Base-by-base conservation (phyloP, 257 asterid species). In the Fraxinus excelsior region DNA sequence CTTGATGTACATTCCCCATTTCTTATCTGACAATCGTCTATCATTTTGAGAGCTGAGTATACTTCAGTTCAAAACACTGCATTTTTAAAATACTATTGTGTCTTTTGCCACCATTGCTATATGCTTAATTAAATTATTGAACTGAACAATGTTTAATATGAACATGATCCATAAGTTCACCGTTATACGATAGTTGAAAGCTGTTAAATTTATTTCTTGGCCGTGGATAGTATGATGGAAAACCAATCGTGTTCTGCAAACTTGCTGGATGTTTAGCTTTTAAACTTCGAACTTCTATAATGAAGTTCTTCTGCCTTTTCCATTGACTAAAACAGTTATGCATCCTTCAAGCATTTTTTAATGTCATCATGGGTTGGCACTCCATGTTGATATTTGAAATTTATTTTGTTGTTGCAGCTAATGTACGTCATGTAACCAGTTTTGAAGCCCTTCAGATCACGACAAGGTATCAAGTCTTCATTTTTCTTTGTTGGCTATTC, bases 381-480 rank as follows among this genome's bases (percentile, higher is more conserved):
- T 32, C 76, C 29, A 28, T 66, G 65, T 79, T 83, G 75, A 80
- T 66, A 16, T 80, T 74, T 37, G 7, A 21, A 13, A 71, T 72
- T 46, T 71, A 14, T 71, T 58, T 49, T 76, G 13, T 69, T 53
- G 8, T 76, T 82, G 86, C 93, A 92, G 96, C 89, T 76, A 86
- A 88, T 78, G 72, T 81, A 60, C 85, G 84, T 67, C 83, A 82
- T 72, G 71, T 81, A 73, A 64, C 93, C 75, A 85, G 87, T 71
- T 92, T 87, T 77, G 93, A 86, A 80, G 83, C 91, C 71, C 91
- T 87, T 82, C 92, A 86, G 80, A 76, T 81, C 73, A 84, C 87
- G 35, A 82, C 90, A 74, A 90, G 97, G 97, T 92, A 77, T 31
- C 60, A 9, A n/a, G 12, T 75, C 53, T 78, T 14, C 21, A 4